These are phyloP conservation scores for Ambrosia artemisiifolia DNA, from an alignment of 129 eudicot species.

Conservation along the genomic window DNA sequence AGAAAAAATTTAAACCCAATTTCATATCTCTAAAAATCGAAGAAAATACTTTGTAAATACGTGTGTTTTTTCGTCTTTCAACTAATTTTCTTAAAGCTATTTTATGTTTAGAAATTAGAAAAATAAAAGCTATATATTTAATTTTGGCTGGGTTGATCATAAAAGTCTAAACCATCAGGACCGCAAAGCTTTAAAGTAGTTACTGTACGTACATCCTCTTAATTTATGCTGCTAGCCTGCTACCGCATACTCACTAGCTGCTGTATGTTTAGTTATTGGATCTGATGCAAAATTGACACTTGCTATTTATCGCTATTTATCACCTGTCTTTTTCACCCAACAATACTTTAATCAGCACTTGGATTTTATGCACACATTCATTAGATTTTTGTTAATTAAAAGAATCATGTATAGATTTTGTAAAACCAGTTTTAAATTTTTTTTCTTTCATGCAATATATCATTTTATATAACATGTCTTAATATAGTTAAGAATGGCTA, in stretches of 20 bases:
- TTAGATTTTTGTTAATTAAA: neutral
- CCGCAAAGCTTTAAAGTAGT: neutral
- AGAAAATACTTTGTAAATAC: neutral
- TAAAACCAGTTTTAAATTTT: no score
- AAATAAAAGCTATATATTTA: neutral
- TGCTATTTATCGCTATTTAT: neutral
- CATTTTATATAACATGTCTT: no score
- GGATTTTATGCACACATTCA: conserved; percentile 3
- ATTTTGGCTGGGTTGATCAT: neutral
- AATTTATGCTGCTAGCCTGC: neutral
- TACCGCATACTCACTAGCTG: neutral
- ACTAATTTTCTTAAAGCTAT: neutral
- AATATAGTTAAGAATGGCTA: no score
- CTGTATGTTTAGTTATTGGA: conserved; percentile 4
- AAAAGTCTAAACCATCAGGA: neutral
- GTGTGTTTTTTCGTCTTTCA: neutral
- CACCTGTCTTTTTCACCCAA: neutral
- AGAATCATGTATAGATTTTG: neutral
- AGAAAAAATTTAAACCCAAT: no score
- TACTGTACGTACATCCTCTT: neutral
- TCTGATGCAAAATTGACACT: conserved; percentile 12
- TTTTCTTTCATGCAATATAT: no score
- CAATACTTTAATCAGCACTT: neutral
- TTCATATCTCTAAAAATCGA: no score
- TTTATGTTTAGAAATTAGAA: neutral